Percentiles rank a stretch among this genome's conserved stretches.
These are phyloP conservation scores for Haplosporangium sp. DNA, from an alignment of 371 early-diverging fungal genomes.

Conservation along the genomic window DNA sequence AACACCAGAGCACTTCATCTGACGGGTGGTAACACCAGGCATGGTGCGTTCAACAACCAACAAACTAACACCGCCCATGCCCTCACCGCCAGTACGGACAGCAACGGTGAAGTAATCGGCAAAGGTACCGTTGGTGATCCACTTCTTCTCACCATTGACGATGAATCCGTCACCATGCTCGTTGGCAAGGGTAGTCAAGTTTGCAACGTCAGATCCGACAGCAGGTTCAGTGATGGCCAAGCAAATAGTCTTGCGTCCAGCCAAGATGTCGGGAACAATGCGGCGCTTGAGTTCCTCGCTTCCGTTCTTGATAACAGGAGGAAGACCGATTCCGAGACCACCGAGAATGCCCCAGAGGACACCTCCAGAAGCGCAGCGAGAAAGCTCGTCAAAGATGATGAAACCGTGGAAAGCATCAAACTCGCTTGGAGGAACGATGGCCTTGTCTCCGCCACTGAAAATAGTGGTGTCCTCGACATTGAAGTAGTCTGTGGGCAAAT, in stretches of 20 bases:
- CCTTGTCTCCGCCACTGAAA: conserved; percentile 57
- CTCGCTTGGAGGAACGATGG: conserved; percentile 64
- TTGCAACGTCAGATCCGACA: conserved; percentile 88
- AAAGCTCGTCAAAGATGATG: conserved; percentile 82
- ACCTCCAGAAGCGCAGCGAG: conserved; percentile 89
- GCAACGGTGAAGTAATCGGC: conserved; percentile 80
- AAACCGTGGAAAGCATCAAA: conserved; percentile 86
- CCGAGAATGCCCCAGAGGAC: conserved; percentile 87
- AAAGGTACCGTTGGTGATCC: conserved; percentile 89
- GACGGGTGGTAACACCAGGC: conserved; percentile 86
- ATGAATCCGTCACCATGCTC: conserved; percentile 83
- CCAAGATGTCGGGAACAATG: conserved; percentile 77
- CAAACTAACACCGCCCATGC: conserved; percentile 87
- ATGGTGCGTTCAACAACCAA: conserved; percentile 82
- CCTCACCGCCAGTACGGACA: conserved; percentile 82
- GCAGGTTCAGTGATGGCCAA: conserved; percentile 78
- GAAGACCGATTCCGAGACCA: conserved; percentile 78
- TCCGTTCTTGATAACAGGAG: conserved; percentile 86
- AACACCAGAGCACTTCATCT: conserved; percentile 83
- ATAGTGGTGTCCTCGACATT: conserved; percentile 35
- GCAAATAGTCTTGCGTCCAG: conserved; percentile 84
- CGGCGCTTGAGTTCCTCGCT: conserved; percentile 74
- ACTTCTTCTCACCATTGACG: conserved; percentile 90
- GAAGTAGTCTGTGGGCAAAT: conserved; percentile 50
- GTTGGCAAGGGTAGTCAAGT: conserved; percentile 77